Conservation (phyloP, 2,329 filamentous ascomycete genomes). For the Herpotrichia juniperi region DNA sequence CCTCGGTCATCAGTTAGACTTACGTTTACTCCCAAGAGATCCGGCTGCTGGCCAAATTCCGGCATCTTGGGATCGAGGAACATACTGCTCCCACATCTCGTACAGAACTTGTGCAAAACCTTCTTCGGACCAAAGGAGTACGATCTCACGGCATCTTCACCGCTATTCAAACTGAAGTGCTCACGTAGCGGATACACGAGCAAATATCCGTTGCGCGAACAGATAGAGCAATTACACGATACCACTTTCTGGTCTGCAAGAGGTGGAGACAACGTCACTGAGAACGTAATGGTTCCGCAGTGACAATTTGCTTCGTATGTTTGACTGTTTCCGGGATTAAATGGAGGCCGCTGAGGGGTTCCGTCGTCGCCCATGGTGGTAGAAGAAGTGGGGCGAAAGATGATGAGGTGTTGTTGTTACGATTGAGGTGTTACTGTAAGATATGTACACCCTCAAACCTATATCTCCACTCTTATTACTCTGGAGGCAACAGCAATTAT, state of each 20-base stretch:
- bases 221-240: conserved; percentile 63
- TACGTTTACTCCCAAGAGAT: conserved; percentile 37
- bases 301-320: conserved; percentile 60
- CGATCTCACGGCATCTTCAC: conserved; percentile 25
- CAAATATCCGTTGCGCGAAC: conserved; percentile 57
- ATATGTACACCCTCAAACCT: not conserved
- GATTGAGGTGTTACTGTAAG: not conserved
- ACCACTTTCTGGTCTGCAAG: conserved; percentile 54
- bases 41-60: conserved; percentile 24
- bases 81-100: conserved; percentile 32
- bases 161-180: conserved; percentile 30
- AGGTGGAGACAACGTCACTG: conserved; percentile 56
- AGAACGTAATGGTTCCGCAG: conserved; percentile 59
- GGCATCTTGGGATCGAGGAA: conserved; percentile 34
- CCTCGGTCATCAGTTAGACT: conserved; percentile 6
- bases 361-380: conserved; percentile 20
- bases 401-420: not conserved
- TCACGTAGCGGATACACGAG: conserved; percentile 47
- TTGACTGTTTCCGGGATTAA: conserved; percentile 22
- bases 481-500: not conserved
- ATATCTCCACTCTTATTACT: not conserved
- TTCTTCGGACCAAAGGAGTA: conserved; percentile 34
- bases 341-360: conserved; percentile 16
- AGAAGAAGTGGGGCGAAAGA: conserved; percentile 1
- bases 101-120: conserved; percentile 35